Conservation (phyloP, 805 yeast species). For the Wickerhamomyces bisporus region DNA sequence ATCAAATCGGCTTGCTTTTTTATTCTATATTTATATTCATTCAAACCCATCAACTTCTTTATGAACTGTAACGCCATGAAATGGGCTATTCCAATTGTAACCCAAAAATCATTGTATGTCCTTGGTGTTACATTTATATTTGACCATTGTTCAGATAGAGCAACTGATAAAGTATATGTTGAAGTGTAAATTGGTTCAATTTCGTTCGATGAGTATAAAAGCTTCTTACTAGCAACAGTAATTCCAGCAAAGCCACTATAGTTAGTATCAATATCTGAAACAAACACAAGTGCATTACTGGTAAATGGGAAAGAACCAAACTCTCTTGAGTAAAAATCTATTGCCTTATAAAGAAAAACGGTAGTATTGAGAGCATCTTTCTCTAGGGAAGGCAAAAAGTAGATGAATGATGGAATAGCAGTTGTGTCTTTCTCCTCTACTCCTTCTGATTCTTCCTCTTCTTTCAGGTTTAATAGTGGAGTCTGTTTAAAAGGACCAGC, state of each 20-base stretch:
- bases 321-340: conserved; percentile 79
- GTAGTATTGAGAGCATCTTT: conserved; percentile 65
- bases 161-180: conserved; percentile 63
- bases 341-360: conserved; percentile 66
- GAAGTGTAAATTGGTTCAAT: conserved; percentile 74
- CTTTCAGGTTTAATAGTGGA: conserved; percentile 42
- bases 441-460: conserved; percentile 27
- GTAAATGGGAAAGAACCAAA: conserved; percentile 92
- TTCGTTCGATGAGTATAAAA: conserved; percentile 65
- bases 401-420: conserved; percentile 54
- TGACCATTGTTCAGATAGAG: conserved; percentile 86
- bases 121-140: conserved; percentile 87
- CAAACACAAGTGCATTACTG: conserved; percentile 72
- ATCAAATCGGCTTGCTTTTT: conserved; percentile 60
- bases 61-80: conserved; percentile 77
- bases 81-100: conserved; percentile 77
- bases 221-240: conserved; percentile 50
- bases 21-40: conserved; percentile 71
- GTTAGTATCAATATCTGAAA: conserved; percentile 46
- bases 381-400: conserved; percentile 55
- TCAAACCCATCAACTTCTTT: conserved; percentile 69
- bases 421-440: conserved; percentile 31
- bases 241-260: conserved; percentile 71
- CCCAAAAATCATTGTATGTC: conserved; percentile 79
- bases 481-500: conserved; percentile 79